Base-by-base conservation (phyloP, 139 green algal genomes). In the Diplosphaera chodatii region DNA sequence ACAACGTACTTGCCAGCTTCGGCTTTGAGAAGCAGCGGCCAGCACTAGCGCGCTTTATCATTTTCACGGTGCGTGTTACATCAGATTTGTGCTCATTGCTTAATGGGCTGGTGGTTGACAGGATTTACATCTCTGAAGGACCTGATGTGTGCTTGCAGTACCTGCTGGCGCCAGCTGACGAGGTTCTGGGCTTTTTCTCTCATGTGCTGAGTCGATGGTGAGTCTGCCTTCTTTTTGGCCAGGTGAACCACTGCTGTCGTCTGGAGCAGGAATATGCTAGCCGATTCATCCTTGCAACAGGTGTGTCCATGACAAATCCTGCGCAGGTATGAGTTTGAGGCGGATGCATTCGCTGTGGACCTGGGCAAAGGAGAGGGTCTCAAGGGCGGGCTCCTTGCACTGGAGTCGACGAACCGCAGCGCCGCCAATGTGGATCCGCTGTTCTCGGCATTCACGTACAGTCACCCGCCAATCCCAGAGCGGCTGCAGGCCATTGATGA, bases 381-480 rank as follows among this genome's bases (percentile, higher is more conserved):
- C 27, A 70, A 77, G 10, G 68, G 76, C 29, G 92, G 87, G 8
- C 83, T 97, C 65, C 72, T 89, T 23, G 86, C 76, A 41, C 78
- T 97, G 68, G 88, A 97, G 69, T 84, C 94, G 55, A 84, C 89
- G 59, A 96, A 96, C 83, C 93, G 94, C 73, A 74, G 77, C 21
- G 70, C 81, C 0, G 65, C 83, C 64, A 84, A 87, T 62, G 75
- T 88, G 0, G 87, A 92, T 70, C 63, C 55, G 13, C 78, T 77
- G 34, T 94, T 90, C 40, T 86, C 74, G 10, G 74, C 88, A 0
- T 94, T 89, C 65, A 90, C 97, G 68, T 88, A 94, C 78, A 86
- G 71, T 0, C 92, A 97, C 76, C 92, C 92, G 28, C 86, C 87
- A 16, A 80, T 97, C 27, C 67, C 82, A 23, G 88, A 97, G 74